A percentile compares a stretch with the other conserved stretches of the same genome.
These are phyloP conservation scores for Pezicula carpinea DNA, from an alignment of 2,329 filamentous ascomycete species.

Conservation along the genomic window DNA sequence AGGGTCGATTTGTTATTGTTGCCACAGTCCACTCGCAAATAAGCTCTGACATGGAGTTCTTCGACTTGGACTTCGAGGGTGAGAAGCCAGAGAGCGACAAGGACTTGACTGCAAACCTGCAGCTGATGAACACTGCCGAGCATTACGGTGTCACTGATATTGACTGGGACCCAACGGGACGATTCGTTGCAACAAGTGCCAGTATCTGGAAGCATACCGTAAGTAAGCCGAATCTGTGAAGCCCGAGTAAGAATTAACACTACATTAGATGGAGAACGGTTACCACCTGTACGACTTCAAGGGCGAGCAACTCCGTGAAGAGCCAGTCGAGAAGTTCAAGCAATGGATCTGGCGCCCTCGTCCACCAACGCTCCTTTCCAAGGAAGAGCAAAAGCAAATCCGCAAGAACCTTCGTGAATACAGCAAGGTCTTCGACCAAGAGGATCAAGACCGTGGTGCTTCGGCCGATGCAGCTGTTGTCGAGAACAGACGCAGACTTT, in stretches of 20 bases:
- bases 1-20: constrained; percentile 89
- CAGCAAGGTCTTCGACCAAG: constrained; percentile 89
- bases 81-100: constrained; percentile 92
- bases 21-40: constrained; percentile 90
- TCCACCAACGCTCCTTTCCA: constrained; percentile 82
- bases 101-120: constrained; percentile 89
- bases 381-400: constrained; percentile 96
- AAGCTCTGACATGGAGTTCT: constrained; percentile 95
- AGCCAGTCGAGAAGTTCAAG: constrained; percentile 95
- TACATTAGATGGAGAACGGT: constrained; percentile 87
- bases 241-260: constrained; percentile 18
- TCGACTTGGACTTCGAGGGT: constrained; percentile 95
- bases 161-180: constrained; percentile 95
- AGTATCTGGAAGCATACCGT: constrained; percentile 95
- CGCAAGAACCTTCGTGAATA: constrained; percentile 99
- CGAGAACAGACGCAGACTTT: constrained; percentile 73
- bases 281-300: constrained; percentile 98
- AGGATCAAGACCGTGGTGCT: constrained; percentile 88
- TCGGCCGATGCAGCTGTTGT: constrained; percentile 93
- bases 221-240: constrained; percentile 37
- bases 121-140: constrained; percentile 88
- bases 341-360: constrained; percentile 94
- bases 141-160: constrained; percentile 98
- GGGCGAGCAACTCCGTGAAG: constrained; percentile 82
- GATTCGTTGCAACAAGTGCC: constrained; percentile 90